Base-by-base conservation (phyloP, 2,329 filamentous ascomycete genomes). In the Epichloe amarillans region DNA sequence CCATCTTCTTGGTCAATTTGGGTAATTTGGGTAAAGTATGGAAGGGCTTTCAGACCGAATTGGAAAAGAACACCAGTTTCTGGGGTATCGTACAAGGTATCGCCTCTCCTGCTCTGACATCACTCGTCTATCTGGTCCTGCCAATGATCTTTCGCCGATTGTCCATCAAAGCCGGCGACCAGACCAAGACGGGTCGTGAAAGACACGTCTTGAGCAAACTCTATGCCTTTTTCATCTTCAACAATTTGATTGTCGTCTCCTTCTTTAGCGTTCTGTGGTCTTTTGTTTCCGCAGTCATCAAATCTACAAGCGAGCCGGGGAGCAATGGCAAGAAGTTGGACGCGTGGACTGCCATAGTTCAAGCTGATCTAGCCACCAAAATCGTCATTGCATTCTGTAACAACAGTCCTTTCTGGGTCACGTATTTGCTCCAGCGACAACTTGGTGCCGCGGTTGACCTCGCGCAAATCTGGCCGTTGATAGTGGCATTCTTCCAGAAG, bases 151-250 rank as follows among this genome's bases (percentile, higher is more conserved):
- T 98, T 73, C 86, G 93, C 51, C 83, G 87, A 21, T 74, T 98
- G 38, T 85, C 88, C 5, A 84, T 89, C 54, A 80, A 80, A 57
- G 86, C 87, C 4, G 93, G 93, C 56, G 91, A 97, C 63, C 77
- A 86, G 56, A 95, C 88, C 46, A 98, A 97, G 69, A 95, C 88
- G 0, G 87, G 88, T 26, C 82, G 93, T 50, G 93, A 98, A 65
- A 79, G 88, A 33, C 91, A 97, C 65, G 93, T 98, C 49, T 77
- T 93, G 53, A 83, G 81, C 55, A 94, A 95, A 66, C 76, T 98
- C 2, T 98, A 94, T 68, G 79, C 86, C 17, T 98, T 98, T 71
- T 98, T 98, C 67, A 80, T 96, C 49, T 89, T 98, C 74, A 98
- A 98, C 77, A 97, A 97, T 63, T 69, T 98, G 50, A 73, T 98